A percentile compares a stretch with the other conserved stretches of the same genome.
phyloP scores from a whole-genome alignment of 202 grass and related monocot species.

The Zoysia matrella region DNA sequence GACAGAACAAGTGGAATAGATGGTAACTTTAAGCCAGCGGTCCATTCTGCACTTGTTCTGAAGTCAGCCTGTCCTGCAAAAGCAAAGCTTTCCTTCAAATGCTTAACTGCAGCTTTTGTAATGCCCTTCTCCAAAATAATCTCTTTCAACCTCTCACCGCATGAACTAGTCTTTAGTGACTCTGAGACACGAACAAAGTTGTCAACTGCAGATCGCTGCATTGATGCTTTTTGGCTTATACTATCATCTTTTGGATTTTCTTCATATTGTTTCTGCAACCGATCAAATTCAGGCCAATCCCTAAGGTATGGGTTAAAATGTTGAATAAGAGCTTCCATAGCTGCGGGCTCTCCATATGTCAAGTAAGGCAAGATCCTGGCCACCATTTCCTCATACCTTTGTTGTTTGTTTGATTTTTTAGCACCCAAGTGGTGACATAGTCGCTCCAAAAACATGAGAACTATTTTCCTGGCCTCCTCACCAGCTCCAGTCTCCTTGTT shows the following conservation, averaged over 20 bases:
- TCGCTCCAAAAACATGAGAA: slow-evolving; percentile 97
- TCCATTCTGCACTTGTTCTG: slow-evolving; percentile 88
- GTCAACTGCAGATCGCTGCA: slow-evolving; percentile 79
- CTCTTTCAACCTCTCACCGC: slow-evolving; percentile 90
- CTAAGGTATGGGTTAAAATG: slow-evolving; percentile 95
- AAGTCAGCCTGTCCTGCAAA: slow-evolving; percentile 57
- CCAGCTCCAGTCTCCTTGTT: slow-evolving; percentile 79
- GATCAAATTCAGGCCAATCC: slow-evolving; percentile 85
- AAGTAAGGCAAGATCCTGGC: slow-evolving; percentile 97
- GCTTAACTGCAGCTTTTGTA: slow-evolving; percentile 64
- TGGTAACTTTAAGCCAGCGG: slow-evolving; percentile 70
- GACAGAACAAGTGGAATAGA: slow-evolving; percentile 90
- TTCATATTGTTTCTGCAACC: slow-evolving; percentile 73
- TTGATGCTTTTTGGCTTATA: slow-evolving; percentile 62
- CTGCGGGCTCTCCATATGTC: slow-evolving; percentile 88
- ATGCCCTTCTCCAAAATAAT: slow-evolving; percentile 96
- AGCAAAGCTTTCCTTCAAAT: slow-evolving; percentile 84
- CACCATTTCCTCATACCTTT: slow-evolving; percentile 98
- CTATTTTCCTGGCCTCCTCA: slow-evolving; percentile 92
- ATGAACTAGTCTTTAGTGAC: slow-evolving; percentile 96
- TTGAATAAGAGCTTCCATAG: slow-evolving; percentile 94
- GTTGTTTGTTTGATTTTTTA: slow-evolving; percentile 97
- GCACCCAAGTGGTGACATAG: slow-evolving; percentile 68
- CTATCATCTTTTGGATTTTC: slow-evolving; percentile 81
- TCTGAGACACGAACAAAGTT: slow-evolving; percentile 97